Conservation (phyloP, 805 yeast species). For the Nakazawaea peltata region DNA sequence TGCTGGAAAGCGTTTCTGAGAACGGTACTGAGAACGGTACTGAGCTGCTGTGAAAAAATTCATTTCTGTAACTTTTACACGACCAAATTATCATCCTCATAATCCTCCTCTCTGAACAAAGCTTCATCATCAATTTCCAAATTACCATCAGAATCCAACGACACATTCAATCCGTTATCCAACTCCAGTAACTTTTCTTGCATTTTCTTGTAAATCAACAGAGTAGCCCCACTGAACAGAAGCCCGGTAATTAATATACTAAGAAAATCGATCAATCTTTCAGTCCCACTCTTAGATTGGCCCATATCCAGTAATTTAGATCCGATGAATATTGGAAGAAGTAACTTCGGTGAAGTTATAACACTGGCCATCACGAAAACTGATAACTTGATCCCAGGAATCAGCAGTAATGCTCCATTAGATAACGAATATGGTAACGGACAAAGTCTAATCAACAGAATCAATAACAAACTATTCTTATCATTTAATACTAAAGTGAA, state of each 20-base stretch:
- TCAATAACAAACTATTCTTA: constrained; percentile 54
- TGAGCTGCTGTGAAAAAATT: too few relatives aligned
- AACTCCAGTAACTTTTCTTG: constrained; percentile 20
- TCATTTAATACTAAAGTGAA: constrained; percentile 69
- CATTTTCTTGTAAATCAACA: constrained; percentile 55
- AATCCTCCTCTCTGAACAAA: constrained; percentile 7
- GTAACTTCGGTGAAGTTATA: constrained; percentile 73
- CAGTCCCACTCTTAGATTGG: constrained; percentile 37
- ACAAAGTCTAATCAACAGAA: constrained; percentile 72
- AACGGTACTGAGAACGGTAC: too few relatives aligned
- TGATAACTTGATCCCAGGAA: constrained; percentile 60
- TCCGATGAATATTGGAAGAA: constrained; percentile 75
- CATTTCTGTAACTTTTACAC: too few relatives aligned
- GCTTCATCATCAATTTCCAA: constrained; percentile 9
- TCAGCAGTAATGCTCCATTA: constrained; percentile 86
- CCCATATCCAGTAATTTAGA: constrained; percentile 65
- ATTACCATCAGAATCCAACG: constrained; percentile 8
- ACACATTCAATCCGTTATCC: constrained; percentile 5
- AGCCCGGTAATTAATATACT: constrained; percentile 50
- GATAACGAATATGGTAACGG: constrained; percentile 91
- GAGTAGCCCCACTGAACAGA: constrained; percentile 54
- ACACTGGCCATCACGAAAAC: constrained; percentile 66
- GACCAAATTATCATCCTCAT: constrained; percentile 9
- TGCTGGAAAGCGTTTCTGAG: too few relatives aligned
- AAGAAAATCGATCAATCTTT: constrained; percentile 52